A percentile compares a stretch with the other conserved stretches of the same genome.
Evolutionary conservation across 202 grass and related monocot species (phyloP).

Genomic region (Hordeum pubiflorum): DNA sequence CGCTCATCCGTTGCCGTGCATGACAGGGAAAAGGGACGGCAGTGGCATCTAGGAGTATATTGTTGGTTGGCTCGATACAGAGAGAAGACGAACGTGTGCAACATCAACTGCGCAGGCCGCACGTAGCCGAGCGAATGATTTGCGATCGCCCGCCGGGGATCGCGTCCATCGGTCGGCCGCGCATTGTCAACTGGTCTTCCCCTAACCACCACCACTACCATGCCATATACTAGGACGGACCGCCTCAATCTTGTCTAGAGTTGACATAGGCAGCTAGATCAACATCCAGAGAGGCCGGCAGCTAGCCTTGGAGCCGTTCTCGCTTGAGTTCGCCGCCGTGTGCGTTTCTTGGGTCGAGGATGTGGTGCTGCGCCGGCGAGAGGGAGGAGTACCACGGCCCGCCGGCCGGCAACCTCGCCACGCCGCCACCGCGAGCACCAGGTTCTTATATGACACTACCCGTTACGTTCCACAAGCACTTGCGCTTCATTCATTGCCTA

Average conservation of each 20-base stretch:
- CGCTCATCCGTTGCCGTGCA: background rate
- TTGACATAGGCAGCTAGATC: background rate
- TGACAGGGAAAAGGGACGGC: background rate
- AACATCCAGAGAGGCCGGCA: background rate
- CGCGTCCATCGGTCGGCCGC: background rate
- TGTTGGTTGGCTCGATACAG: background rate
- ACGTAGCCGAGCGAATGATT: conserved; percentile 15
- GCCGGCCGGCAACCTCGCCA: conserved; percentile 22
- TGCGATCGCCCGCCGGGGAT: background rate
- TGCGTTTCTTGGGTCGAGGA: background rate
- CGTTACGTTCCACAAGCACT: background rate
- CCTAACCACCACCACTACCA: background rate
- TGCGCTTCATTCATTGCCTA: background rate
- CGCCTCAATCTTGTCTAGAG: background rate
- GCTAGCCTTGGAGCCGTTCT: background rate
- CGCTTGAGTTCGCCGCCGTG: background rate
- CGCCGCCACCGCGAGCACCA: conserved; percentile 35
- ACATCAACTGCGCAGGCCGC: conserved; percentile 21
- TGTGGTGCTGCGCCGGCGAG: conserved; percentile 63
- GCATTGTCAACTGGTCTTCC: background rate
- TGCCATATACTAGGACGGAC: background rate
- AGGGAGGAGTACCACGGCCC: conserved; percentile 37
- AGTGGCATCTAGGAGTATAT: background rate
- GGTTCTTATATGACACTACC: background rate
- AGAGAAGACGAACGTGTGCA: background rate